Evolutionary conservation across 805 yeast genomes (phyloP).

Genomic region (Wickerhamomyces rabaulensis): DNA sequence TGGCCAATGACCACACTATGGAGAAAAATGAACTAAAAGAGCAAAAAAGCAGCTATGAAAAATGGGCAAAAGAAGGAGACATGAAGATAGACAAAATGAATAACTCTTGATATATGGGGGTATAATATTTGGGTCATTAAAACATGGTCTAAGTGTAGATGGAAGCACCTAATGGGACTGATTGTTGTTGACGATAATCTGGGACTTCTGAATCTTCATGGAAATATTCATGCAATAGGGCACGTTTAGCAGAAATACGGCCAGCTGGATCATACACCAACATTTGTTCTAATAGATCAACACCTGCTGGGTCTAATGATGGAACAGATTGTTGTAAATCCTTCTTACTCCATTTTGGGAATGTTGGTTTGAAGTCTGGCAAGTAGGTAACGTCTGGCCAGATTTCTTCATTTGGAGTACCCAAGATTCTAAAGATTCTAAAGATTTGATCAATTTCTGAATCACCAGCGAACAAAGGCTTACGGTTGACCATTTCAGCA

Average conservation of each 20-base stretch:
- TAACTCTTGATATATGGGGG: not conserved
- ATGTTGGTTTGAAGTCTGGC: conserved; percentile 90
- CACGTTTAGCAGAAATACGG: conserved; percentile 91
- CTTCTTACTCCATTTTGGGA: conserved; percentile 85
- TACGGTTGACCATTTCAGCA: conserved; percentile 96
- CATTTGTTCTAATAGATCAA: conserved; percentile 73
- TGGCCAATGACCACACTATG: not conserved
- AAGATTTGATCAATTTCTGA: conserved; percentile 97
- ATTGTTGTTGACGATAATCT: conserved; percentile 22
- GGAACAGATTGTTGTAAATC: conserved; percentile 71
- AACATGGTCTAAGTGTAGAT: conserved; percentile 16
- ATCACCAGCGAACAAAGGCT: conserved; percentile 95
- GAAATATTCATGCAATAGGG: conserved; percentile 84
- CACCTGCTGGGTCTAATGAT: conserved; percentile 74
- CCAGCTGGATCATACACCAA: conserved; percentile 90
- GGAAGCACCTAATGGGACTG: conserved; percentile 27
- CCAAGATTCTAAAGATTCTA: conserved; percentile 85
- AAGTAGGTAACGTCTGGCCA: conserved; percentile 94
- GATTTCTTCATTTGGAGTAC: conserved; percentile 86
- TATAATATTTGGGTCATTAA: not conserved
- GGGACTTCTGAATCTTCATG: conserved; percentile 39
- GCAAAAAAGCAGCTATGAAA: not conserved
- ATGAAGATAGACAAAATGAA: not conserved
- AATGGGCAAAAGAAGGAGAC: not conserved
- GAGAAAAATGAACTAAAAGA: not conserved